Evolutionary conservation across 352 stramenopile species (phyloP).

Genomic region (Pythium brassicae): DNA sequence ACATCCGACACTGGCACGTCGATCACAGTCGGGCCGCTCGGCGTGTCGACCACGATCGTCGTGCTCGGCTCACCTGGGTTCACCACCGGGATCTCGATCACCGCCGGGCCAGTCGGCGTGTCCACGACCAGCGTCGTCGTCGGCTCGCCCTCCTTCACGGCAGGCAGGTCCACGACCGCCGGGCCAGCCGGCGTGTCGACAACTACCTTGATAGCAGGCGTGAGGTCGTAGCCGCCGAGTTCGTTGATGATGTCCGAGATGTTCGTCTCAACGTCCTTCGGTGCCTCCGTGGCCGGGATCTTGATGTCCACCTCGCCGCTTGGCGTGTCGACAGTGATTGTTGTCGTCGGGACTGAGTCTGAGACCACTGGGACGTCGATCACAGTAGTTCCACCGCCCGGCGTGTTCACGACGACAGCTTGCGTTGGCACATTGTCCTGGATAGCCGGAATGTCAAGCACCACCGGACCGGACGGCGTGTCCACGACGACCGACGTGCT

Average conservation of each 20-base stretch:
- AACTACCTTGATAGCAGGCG: not conserved
- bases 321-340: too few relatives aligned
- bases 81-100: constrained; percentile 1
- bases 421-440: too few relatives aligned
- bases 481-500: constrained; percentile 4
- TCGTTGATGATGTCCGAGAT: too few relatives aligned
- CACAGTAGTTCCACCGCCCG: too few relatives aligned
- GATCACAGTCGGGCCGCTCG: constrained; percentile 3
- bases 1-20: constrained; percentile 9
- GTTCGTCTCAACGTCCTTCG: too few relatives aligned
- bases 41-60: constrained; percentile 9
- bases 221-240: not conserved
- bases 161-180: not conserved
- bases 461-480: not conserved
- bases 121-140: constrained; percentile 4
- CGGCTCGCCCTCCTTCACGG: not conserved
- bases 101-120: constrained; percentile 1
- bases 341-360: too few relatives aligned
- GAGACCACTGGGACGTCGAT: too few relatives aligned
- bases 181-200: constrained; percentile 3
- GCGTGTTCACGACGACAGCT: too few relatives aligned
- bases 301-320: too few relatives aligned
- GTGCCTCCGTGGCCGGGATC: too few relatives aligned
- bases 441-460: not conserved
- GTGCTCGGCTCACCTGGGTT: constrained; percentile 1